These are phyloP conservation scores for Citrus inodora DNA, from an alignment of 345 rosid genomes.

Conservation along the genomic window DNA sequence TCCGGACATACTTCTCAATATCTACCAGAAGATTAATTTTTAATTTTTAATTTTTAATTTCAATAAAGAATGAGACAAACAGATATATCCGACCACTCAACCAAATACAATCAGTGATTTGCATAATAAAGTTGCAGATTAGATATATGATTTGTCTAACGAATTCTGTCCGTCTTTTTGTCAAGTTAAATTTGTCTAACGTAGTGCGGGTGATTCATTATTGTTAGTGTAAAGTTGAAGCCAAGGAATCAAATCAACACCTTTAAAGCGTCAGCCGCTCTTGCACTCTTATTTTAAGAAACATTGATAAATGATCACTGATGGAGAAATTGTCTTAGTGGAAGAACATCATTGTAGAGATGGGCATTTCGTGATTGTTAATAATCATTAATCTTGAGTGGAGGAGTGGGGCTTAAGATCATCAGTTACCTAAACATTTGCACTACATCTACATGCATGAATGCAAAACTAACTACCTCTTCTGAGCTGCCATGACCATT, in stretches of 20 bases:
- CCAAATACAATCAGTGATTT: too few relatives aligned
- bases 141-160: too few relatives aligned
- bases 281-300: background rate
- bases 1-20: too few relatives aligned
- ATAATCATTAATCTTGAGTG: background rate
- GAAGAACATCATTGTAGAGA: constrained; percentile 4
- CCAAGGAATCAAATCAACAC: background rate
- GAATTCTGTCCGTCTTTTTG: too few relatives aligned
- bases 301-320: background rate
- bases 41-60: too few relatives aligned
- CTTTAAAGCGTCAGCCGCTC: background rate
- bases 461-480: background rate
- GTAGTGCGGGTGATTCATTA: background rate
- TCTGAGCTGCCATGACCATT: background rate
- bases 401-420: background rate
- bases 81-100: too few relatives aligned
- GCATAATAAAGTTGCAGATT: too few relatives aligned
- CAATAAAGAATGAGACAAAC: too few relatives aligned
- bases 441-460: background rate
- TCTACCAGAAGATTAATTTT: too few relatives aligned
- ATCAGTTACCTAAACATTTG: background rate
- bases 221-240: background rate
- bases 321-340: background rate
- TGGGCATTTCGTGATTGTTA: constrained; percentile 8
- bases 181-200: too few relatives aligned